Evolutionary conservation across 345 rosid genomes (phyloP), one percentile per base, ranked within the genome.

Genomic region (Citrus australasica): DNA sequence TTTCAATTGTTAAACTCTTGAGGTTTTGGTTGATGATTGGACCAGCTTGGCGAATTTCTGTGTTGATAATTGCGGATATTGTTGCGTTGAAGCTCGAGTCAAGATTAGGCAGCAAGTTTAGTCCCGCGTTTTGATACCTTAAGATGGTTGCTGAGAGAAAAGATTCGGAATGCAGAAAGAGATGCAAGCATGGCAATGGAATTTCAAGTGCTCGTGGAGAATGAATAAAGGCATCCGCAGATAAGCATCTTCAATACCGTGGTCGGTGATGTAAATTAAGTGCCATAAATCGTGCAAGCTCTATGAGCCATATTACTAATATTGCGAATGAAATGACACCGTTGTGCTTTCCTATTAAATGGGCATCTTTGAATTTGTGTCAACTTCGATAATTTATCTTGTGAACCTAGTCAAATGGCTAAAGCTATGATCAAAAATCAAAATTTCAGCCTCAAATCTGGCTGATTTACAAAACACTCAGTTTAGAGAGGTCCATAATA

Each of bases 191-290:
- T 35, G 67, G 59, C 38, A 22, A 11, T 37, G 77, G 83, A 69
- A 69, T 80, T 80, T 76, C 62, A 37, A 46, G 83, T 55, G 72
- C 61, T 65, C 53, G 51, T 70, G 69, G 60, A 30, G 86, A 79
- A 79, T 73, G 83, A 76, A 79, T 69, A 79, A 82, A 74, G 73
- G 79, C 69, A 67, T 40, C 82, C 3, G 73, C 56, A 32, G 82
- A 77, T 79, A 48, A 82, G 89, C 87, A 78, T 74, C 80, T 79
- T 82, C 85, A 58, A 71, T 17, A 5, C 1, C 2, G 28, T 71
- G 21, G 60, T 73, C 28, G 33, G 69, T 51, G 55, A 61, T 65
- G 76, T 25, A 22, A 55, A 56, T 79, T 74, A 22, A 69, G 46
- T 48, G n/a, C 46, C 25, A 60, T 61, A 25, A 60, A 60, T 61